Evolutionary conservation across 2,329 filamentous ascomycete genomes (phyloP), one percentile per base, ranked within the genome.

Genomic region (Sporothrix inflata): DNA sequence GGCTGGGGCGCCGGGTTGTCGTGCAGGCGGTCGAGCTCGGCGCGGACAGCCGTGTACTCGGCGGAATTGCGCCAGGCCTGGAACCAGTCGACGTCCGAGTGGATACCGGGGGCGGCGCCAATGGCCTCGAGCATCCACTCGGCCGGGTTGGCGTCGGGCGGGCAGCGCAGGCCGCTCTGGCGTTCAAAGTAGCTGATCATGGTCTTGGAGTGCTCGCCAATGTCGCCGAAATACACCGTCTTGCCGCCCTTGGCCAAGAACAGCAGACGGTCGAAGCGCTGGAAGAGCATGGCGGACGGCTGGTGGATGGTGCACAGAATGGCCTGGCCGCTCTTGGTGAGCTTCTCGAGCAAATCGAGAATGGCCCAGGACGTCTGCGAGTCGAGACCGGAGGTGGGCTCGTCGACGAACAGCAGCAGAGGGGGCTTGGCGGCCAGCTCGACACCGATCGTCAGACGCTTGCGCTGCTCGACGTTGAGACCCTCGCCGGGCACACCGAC

Each of bases 281-380:
- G 93, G 85, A 98, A 97, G 71, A 98, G 86, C 88, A 97, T 94
- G 55, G 94, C 94, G 16, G 94, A 97, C n/a, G 94, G 94, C 81
- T 98, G 95, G 80, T 98, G 94, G 73, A 98, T 98, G 0, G 95
- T 98, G 84, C 94, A 97, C n/a, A 98, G 90, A 81, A 98, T 93
- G 70, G 94, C 94, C 80, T 97, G 94, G 19, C 95, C 95, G 74
- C 90, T 92, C 80, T 95, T 92, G 77, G 94, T 94, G 45, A 98
- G 86, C 82, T 97, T 97, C 81, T 97, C 92, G 53, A 98, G 87
- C 12, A 98, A 87, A 80, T 94, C 91, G 61, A 94, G 87, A 79
- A 98, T 97, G 75, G 93, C 92, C 93, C 94, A 98, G 0, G 94
- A 95, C 1, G 94, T 97, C 81, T 97, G 94, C 78, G 90, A 93